Base-by-base conservation (phyloP, 1,284 basidiomycete species). In the Cutaneotrichosporon spelunceum region DNA sequence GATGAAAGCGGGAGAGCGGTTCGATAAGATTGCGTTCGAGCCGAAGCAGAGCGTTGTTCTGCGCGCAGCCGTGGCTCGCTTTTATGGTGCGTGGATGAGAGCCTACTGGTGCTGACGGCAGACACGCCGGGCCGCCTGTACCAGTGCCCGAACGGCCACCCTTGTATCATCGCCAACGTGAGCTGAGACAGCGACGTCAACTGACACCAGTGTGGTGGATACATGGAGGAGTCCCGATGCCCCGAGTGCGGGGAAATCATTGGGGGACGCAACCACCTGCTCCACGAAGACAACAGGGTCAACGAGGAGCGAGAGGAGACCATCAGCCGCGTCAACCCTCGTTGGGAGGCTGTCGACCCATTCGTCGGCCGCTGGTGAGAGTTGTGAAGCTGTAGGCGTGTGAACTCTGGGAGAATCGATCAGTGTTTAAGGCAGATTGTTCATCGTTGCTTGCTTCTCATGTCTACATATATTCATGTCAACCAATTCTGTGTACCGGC, bases 201-300 rank as follows among this genome's bases (percentile, higher is more conserved):
- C 44, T 48, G 4, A 10, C 8, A 8, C 57, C 54, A 57, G 30
- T 64, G 53, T 48, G 47, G 33, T 36, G 86, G 84, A 85, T 85
- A 59, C 84, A 85, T 49, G 84, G 84, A 6, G 84, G 65, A 45
- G 3, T 70, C 81, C 4, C 66, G 23, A 5, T 87, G 86, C 62
- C 81, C 82, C 0, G 86, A 87, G 68, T 87, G 85, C 66, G 78
- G 80, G 14, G 83, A 76, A 6, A 53, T 57, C 0, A 83, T 87
- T 59, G 86, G 86, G 34, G 86, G 86, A 4, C 61, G 60, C 0
- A 10, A 50, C 34, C 84, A 87, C 62, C 63, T 2, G 19, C 67
- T 86, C 4, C 8, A 63, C 4, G 16, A 60, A 0, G 74, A 77
- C 14, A 87, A 87, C 68, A 74, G 72, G 2, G 76, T 73, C 2